Evolutionary conservation across 2,329 filamentous ascomycete species (phyloP).

Genomic region (Curvularia hawaiiensis): DNA sequence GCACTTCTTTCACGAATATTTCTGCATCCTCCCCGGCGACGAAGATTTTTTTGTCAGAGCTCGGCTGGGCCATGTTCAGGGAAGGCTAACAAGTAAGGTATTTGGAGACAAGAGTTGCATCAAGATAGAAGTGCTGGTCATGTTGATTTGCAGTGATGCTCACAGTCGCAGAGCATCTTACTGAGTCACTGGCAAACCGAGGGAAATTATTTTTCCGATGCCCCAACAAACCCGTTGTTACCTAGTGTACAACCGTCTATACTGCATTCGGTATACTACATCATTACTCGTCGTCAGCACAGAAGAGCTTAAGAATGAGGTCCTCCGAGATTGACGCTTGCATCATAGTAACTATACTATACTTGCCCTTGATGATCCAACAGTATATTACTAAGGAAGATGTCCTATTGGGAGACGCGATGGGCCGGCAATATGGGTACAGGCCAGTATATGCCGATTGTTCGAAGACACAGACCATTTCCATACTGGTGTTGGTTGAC

Average conservation of each 20-base stretch:
- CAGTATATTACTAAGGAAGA: too few species aligned
- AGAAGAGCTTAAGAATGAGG: too few species aligned
- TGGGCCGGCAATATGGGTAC: too few species aligned
- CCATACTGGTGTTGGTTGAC: too few species aligned
- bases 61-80: neutral
- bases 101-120: neutral
- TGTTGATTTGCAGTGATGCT: neutral
- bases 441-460: too few species aligned
- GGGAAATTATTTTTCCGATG: neutral
- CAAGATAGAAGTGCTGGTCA: neutral
- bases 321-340: too few species aligned
- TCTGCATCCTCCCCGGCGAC: slow-evolving; percentile 22
- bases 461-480: too few species aligned
- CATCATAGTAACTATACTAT: too few species aligned
- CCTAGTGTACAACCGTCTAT: neutral
- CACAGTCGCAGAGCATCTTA: neutral
- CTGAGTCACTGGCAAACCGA: neutral
- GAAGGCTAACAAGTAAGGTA: neutral
- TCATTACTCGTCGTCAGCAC: neutral
- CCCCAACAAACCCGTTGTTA: neutral
- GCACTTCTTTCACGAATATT: slow-evolving; percentile 58
- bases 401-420: too few species aligned
- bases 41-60: slow-evolving; percentile 3
- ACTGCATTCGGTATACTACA: neutral
- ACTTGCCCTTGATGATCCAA: too few species aligned